A percentile compares a stretch with the other conserved stretches of the same genome.
These are phyloP conservation scores for Dendryphion nanum DNA, from an alignment of 2,329 filamentous ascomycete genomes.

Conservation along the genomic window DNA sequence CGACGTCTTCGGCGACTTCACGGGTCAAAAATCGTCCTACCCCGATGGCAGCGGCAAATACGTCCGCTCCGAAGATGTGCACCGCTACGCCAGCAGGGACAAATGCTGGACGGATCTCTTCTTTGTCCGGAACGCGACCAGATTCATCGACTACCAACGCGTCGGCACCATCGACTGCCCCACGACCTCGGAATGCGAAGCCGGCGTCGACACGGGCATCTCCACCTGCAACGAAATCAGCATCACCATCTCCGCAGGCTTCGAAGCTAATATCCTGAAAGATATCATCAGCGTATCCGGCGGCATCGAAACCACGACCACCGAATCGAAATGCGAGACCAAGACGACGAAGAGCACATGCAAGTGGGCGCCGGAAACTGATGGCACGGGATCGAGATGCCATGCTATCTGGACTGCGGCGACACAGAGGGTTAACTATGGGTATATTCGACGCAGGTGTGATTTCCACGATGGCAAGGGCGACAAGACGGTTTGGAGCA, in stretches of 20 bases:
- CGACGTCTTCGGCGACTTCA: conserved; percentile 3
- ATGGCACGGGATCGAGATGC: too few species aligned
- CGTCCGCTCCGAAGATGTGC: conserved; percentile 1
- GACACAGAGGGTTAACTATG: too few species aligned
- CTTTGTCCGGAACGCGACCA: conserved; percentile 1
- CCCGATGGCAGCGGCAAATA: conserved; percentile 2
- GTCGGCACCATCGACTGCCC: conserved; percentile 1
- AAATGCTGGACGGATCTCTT: conserved; percentile 8
- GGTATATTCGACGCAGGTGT: too few species aligned
- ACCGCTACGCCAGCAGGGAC: conserved; percentile 2
- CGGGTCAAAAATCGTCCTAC: conserved; percentile 1
- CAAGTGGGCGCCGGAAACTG: too few species aligned
- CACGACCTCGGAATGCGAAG: conserved; percentile 2
- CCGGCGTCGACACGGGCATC: conserved; percentile 3
- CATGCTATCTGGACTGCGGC: too few species aligned
- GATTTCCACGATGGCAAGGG: too few species aligned
- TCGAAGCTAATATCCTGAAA: conserved; percentile 2
- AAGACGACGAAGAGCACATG: conserved; percentile 1
- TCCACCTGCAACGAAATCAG: conserved; percentile 4
- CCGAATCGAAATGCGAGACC: conserved; percentile 1
- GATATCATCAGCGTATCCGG: conserved; percentile 2
- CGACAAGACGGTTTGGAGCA: too few species aligned
- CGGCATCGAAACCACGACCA: neutral
- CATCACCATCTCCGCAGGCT: conserved; percentile 3
- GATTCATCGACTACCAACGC: conserved; percentile 1